Base-by-base conservation (phyloP, 164 flowering plant species). In the Vitis cinerea region DNA sequence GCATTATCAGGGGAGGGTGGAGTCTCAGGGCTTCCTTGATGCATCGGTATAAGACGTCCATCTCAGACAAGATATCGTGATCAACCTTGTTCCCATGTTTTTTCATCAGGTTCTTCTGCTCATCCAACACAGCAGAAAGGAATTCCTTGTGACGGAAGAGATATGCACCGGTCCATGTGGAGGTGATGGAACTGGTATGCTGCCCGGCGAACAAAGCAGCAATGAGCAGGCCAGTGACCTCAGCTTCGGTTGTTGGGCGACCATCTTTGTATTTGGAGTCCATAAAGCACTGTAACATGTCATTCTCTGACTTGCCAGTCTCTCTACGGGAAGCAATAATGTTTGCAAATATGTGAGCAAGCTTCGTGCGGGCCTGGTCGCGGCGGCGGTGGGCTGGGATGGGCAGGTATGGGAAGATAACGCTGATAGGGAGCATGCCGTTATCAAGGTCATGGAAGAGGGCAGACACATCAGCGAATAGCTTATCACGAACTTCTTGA, bases 201-300 rank as follows among this genome's bases (percentile, higher is more conserved):
- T 94, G 99, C 31, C 99, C 99, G 8, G 98, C 99, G 70, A 94
- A 94, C 13, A 94, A 88, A 53, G 99, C 98, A 69, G 99, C 99
- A 67, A 94, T 94, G 64, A 94, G 98, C 64, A 95, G 85, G 63
- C 98, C 99, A n/a, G 97, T 93, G 57, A 95, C 89, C 82, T 95
- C 98, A 2, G 80, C 7, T 7, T 95, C 96, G 16, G 96, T 88
- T 31, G 99, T 95, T 11, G 81, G 89, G 12, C 99, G 91, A 10
- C 99, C 99, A 69, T 93, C 90, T 77, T 95, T 95, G 88, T 92
- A 90, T 77, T 84, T 91, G 1, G 98, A 91, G 3, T 95, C 96
- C 52, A 93, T 95, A 78, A 93, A 93, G 81, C 90, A 80, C 83
- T 95, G 99, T 73, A 93, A 73, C 92, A 95, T 87, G 83, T 93